Evolutionary conservation across 2,329 filamentous ascomycete species (phyloP).

Genomic region (Pyrenophora seminiperda): DNA sequence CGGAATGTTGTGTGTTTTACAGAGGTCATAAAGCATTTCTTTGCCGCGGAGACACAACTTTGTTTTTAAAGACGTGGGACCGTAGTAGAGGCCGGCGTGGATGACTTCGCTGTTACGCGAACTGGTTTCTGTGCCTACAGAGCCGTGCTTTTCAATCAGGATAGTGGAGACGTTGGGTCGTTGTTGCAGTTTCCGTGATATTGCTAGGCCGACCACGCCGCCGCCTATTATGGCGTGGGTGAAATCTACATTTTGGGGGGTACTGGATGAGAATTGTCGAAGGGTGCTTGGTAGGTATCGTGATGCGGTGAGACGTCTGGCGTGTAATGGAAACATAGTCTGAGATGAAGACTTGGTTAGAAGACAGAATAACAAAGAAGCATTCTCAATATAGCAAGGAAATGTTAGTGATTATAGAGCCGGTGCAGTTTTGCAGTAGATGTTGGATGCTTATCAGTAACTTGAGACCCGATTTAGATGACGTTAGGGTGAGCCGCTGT

Average conservation of each 20-base stretch:
- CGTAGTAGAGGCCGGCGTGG: slow-evolving; percentile 94
- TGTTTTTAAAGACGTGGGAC: slow-evolving; percentile 75
- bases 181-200: slow-evolving; percentile 72
- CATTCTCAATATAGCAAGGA: neutral
- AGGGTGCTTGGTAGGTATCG: neutral
- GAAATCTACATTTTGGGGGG: slow-evolving; percentile 59
- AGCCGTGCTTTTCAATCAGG: slow-evolving; percentile 77
- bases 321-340: slow-evolving; percentile 22
- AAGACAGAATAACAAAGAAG: neutral
- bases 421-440: neutral
- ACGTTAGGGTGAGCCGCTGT: slow-evolving; percentile 10
- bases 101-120: slow-evolving; percentile 95
- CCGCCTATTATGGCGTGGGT: slow-evolving; percentile 71
- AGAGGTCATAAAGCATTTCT: slow-evolving; percentile 78
- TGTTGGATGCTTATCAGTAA: slow-evolving; percentile 6
- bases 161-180: slow-evolving; percentile 68
- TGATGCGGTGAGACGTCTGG: neutral
- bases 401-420: no score
- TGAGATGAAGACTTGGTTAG: neutral
- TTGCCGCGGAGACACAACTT: slow-evolving; percentile 79
- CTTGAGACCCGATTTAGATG: slow-evolving; percentile 2
- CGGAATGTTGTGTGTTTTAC: slow-evolving; percentile 68
- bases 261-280: slow-evolving; percentile 34
- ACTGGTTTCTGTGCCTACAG: slow-evolving; percentile 82
- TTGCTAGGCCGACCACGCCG: slow-evolving; percentile 78